phyloP scores from a whole-genome alignment of 495 filamentous ascomycete genomes.

The Trichocladium antarcticum region DNA sequence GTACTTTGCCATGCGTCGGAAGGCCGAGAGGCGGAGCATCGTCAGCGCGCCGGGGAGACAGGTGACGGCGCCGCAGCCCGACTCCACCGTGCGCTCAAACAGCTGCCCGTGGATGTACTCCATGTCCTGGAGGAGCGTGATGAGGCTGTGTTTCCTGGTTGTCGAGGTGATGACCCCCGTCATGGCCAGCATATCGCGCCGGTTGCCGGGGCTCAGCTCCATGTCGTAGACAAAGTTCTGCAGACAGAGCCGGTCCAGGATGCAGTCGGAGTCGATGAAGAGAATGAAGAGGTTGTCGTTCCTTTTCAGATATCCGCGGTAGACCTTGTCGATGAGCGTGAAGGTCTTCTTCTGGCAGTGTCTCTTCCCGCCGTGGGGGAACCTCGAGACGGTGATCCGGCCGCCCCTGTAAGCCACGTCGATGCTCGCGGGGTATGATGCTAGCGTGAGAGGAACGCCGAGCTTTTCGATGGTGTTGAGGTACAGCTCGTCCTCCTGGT shows the following conservation, averaged over 20 bases:
- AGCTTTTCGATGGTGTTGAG: conserved; percentile 79
- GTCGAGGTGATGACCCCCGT: conserved; percentile 96
- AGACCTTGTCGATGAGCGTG: conserved; percentile 88
- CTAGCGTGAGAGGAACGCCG: conserved; percentile 66
- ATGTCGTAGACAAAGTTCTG: conserved; percentile 99
- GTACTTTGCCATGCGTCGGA: conserved; percentile 94
- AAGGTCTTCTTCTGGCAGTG: conserved; percentile 92
- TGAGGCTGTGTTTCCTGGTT: conserved; percentile 74
- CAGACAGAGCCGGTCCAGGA: conserved; percentile 81
- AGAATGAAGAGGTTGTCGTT: conserved; percentile 92
- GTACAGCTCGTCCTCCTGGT: conserved; percentile 78
- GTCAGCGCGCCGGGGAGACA: conserved; percentile 92
- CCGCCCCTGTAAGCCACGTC: conserved; percentile 75
- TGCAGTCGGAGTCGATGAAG: conserved; percentile 98
- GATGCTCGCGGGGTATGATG: conserved; percentile 78
- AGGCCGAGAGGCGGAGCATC: conserved; percentile 91
- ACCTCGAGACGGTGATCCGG: conserved; percentile 84
- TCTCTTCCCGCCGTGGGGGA: conserved; percentile 87
- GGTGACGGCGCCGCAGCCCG: conserved; percentile 87
- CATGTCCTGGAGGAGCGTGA: conserved; percentile 93
- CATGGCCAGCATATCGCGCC: conserved; percentile 93
- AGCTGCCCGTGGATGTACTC: conserved; percentile 97
- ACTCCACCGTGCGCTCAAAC: conserved; percentile 94
- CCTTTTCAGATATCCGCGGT: conserved; percentile 73
- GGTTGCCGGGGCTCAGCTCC: conserved; percentile 92